Evolutionary conservation across 768 basidiomycete genomes (phyloP), one percentile per base, ranked within the genome.

Genomic region (Galerina sulciceps): DNA sequence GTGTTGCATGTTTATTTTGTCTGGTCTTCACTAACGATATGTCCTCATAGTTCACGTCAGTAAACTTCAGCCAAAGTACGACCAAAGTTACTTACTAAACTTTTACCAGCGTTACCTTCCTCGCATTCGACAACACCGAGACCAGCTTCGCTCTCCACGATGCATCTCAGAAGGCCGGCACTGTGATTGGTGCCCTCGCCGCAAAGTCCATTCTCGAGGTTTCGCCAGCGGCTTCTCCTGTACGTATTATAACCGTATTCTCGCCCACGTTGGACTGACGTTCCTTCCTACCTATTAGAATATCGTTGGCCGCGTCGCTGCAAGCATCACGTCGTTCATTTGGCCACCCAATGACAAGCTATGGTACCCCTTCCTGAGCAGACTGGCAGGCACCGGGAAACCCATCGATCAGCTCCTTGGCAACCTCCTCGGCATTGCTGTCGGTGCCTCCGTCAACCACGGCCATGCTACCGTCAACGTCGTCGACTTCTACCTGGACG

Each of bases 401-500:
- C 78, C 78, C 10, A 52, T 75, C 31, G 74, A 81, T 35, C 75
- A 80, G 44, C 55, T 84, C 15, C 70, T 81, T 11, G 77, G 77
- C 13, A 75, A 74, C 22, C 73, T 81, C 6, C 60, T 86, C 10
- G 79, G 81, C 1, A 69, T 85, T 6, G 78, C 79, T 5, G 76
- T 84, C 14, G 75, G 78, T 1, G 74, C 76, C 18, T 76, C 78
- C 1, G 78, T 80, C 17, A 79, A 78, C 65, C 75, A 75, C 45
- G 77, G 81, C 0, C 81, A 85, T 61, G 79, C 77, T 6, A 76
- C 77, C 10, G 73, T 79, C 6, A 73, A 82, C 38, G 76, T 84
- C 20, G 68, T 86, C 46, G 79, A 85, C 60, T 84, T 85, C 68
- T 85, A 83, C 68, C 67, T 86, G n/a, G 78, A 78, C 31, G 78